Evolutionary conservation across 306 rosid species (phyloP).

Genomic region (Cucumis melo): DNA sequence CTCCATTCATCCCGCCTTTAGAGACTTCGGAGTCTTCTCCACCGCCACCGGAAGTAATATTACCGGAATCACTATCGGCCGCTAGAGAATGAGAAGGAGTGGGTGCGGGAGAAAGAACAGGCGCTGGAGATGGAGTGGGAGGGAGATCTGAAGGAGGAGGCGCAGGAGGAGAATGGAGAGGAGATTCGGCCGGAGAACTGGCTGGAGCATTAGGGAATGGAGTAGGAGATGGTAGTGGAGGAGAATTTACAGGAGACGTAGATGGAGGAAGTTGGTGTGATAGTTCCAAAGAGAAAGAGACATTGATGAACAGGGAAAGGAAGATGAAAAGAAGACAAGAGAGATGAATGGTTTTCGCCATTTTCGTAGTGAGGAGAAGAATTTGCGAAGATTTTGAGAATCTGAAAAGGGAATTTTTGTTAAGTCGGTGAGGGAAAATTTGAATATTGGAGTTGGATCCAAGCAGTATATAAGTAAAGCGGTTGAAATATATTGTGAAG

Average conservation of each 20-base stretch:
- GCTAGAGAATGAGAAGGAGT: not conserved
- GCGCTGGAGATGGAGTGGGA: slow-evolving; percentile 8
- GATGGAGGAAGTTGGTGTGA: slow-evolving; percentile 19
- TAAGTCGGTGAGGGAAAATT: slow-evolving; percentile 2
- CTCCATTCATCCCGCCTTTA: slow-evolving; percentile 34
- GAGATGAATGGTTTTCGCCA: slow-evolving; percentile 23
- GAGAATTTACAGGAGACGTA: slow-evolving; percentile 15
- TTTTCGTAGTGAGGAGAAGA: not conserved
- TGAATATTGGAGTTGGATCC: not conserved
- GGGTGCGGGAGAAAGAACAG: slow-evolving; percentile 3
- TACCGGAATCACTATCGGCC: slow-evolving; percentile 1
- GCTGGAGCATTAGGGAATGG: slow-evolving; percentile 9
- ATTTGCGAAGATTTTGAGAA: not conserved
- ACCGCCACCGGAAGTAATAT: not conserved
- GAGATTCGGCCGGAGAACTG: slow-evolving; percentile 12
- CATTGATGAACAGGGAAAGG: slow-evolving; percentile 7
- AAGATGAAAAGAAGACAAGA: slow-evolving; percentile 7
- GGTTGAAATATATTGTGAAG: not conserved
- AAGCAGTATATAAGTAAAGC: not conserved
- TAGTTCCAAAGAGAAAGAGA: slow-evolving; percentile 15
- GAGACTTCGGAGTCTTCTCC: slow-evolving; percentile 3
- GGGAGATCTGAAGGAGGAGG: slow-evolving; percentile 19
- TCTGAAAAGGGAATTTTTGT: slow-evolving; percentile 10
- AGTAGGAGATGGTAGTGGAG: slow-evolving; percentile 1
- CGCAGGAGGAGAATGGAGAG: slow-evolving; percentile 19